Percentiles rank a stretch among this genome's conserved stretches.
Conservation (phyloP, 768 basidiomycete genomes). For the Glaciozyma antarctica region DNA sequence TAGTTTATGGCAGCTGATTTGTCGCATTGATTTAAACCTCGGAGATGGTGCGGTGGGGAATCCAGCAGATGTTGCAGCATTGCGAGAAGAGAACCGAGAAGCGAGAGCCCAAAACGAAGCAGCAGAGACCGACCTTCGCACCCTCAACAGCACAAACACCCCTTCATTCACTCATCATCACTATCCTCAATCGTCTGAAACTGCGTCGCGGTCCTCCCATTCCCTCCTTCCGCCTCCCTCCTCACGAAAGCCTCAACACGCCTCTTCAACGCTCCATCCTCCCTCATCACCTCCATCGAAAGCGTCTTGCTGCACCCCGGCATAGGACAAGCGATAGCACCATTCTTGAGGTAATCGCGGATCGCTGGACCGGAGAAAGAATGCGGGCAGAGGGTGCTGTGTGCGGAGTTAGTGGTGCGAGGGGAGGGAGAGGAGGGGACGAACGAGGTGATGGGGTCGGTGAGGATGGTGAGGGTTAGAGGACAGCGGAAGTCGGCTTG, state of each 20-base stretch:
- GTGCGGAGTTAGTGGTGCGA: slow-evolving; percentile 3
- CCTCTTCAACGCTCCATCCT: slow-evolving; percentile 54
- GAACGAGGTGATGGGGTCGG: slow-evolving; percentile 74
- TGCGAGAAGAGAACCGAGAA: no score
- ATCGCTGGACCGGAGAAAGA: slow-evolving; percentile 54
- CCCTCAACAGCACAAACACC: no score
- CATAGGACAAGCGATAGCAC: slow-evolving; percentile 49
- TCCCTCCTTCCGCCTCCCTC: slow-evolving; percentile 38
- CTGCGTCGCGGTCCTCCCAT: not conserved
- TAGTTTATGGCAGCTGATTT: not conserved
- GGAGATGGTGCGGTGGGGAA: not conserved
- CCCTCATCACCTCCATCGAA: slow-evolving; percentile 47
- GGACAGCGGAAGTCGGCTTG: slow-evolving; percentile 79
- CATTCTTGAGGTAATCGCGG: slow-evolving; percentile 15
- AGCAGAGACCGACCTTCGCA: no score
- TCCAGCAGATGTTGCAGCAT: no score
- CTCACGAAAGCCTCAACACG: slow-evolving; percentile 55
- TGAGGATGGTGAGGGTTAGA: slow-evolving; percentile 56
- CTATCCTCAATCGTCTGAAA: no score
- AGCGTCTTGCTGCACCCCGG: slow-evolving; percentile 61
- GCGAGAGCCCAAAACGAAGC: no score
- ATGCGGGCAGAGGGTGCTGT: slow-evolving; percentile 63
- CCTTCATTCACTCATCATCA: no score
- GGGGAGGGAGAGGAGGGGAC: slow-evolving; percentile 36
- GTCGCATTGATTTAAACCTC: not conserved